Evolutionary conservation across 768 basidiomycete species (phyloP).

Genomic region (Russula vinacea): DNA sequence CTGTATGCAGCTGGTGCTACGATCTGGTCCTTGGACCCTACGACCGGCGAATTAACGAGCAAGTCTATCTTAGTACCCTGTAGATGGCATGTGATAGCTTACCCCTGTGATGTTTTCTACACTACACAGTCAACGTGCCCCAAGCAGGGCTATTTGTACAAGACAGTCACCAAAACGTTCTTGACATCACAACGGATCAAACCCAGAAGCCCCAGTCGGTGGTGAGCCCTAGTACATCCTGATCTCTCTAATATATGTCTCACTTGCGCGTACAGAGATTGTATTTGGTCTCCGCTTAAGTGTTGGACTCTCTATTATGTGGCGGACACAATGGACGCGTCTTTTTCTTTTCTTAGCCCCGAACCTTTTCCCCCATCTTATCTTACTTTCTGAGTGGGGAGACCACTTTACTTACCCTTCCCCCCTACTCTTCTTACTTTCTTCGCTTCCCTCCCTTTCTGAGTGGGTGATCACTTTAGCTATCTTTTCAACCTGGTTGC

Average conservation of each 20-base stretch:
- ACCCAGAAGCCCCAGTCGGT: neutral
- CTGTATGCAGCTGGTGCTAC: slow-evolving; percentile 9
- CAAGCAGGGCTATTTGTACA: neutral
- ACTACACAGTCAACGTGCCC: neutral
- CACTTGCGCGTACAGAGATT: slow-evolving; percentile 8
- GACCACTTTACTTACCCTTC: too few relatives aligned
- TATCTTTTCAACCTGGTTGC: neutral
- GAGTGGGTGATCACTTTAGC: too few relatives aligned
- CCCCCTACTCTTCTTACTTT: too few relatives aligned
- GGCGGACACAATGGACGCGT: neutral
- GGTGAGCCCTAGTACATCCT: slow-evolving; percentile 4
- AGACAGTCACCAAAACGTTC: neutral
- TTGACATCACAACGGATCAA: neutral
- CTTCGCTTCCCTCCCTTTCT: too few relatives aligned
- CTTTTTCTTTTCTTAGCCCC: neutral
- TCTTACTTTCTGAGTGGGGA: too few relatives aligned
- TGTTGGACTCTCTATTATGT: neutral
- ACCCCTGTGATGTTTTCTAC: neutral
- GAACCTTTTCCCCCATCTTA: neutral
- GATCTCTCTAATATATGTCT: neutral
- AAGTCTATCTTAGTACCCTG: neutral
- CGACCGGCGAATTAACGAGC: slow-evolving; percentile 7
- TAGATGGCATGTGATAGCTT: neutral
- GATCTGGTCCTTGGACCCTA: neutral
- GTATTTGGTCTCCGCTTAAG: neutral